Base-by-base conservation (phyloP, 495 filamentous ascomycete genomes). In the Trichoderma virens region DNA sequence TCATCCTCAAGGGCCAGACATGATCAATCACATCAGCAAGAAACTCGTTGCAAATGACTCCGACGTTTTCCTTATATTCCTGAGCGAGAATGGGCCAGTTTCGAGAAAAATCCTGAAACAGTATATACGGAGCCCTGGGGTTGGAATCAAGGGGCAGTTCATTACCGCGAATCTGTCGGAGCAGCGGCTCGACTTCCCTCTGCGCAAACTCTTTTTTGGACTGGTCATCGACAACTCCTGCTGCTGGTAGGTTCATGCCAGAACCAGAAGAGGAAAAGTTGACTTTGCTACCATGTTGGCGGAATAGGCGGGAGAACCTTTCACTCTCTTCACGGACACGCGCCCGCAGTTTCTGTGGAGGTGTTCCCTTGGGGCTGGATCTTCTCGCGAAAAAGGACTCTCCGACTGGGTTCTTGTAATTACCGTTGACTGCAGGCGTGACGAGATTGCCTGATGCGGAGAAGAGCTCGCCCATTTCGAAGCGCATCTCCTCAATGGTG, bases 1-100 rank as follows among this genome's bases (percentile, higher is more conserved):
- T 72, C 75, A 78, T 78, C 32, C 75, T 67, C 35, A 70, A 67
- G 0, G 76, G 76, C 75, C 74, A 78, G n/a, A 69, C 70, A 27
- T 74, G 74, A 62, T 75, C 72, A 61, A 78, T 73, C 18, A 78
- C 67, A 68, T 76, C 73, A 65, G 67, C 67, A 16, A 78, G 71
- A 61, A 78, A 78, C 66, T 78, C 73, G 68, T 73, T 76, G 69
- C 76, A 78, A 2, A 77, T 73, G 18, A 75, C 74, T 23, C 73
- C 74, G 5, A 78, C 67, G 23, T 77, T 77, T 51, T 76, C 74
- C 68, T 74, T 76, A 65, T 78, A 75, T 62, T 78, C 73, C 60
- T 75, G 72, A 16, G 76, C 75, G 4, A 78, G 68, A 62, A 66
- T 68, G n/a, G 74, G 67, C 76, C 76, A 78, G 43, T 72, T 67